Percentiles rank a stretch among this genome's conserved stretches.
These are phyloP conservation scores for Linum trigynum DNA, from an alignment of 345 rosid species.

Conservation along the genomic window DNA sequence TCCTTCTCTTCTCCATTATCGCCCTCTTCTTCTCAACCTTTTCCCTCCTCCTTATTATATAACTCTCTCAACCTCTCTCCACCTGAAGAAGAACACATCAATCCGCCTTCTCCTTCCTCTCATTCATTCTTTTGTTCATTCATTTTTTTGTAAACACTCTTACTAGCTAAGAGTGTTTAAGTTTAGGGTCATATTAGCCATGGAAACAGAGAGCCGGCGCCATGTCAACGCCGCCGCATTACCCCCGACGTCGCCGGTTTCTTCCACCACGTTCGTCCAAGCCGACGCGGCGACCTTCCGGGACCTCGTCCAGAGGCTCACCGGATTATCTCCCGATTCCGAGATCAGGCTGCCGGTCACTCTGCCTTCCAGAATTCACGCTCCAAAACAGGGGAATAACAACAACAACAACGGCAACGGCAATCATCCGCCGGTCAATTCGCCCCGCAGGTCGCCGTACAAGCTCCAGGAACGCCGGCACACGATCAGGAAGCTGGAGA, in stretches of 20 bases:
- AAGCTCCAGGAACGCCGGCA: slow-evolving; percentile 48
- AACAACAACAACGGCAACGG: slow-evolving; percentile 13
- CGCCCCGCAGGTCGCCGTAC: slow-evolving; percentile 34
- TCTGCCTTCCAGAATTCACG: slow-evolving; percentile 13
- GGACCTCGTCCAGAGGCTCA: slow-evolving; percentile 40
- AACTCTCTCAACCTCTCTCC: too few species aligned
- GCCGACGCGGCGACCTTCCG: slow-evolving; percentile 37
- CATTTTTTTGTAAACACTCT: too few species aligned
- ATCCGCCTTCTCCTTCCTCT: not conserved
- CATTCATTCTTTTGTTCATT: not conserved
- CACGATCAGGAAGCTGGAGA: slow-evolving; percentile 31
- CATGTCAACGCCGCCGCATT: not conserved
- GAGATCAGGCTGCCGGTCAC: slow-evolving; percentile 15
- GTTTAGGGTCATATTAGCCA: not conserved
- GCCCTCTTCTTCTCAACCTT: too few species aligned
- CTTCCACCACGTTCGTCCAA: slow-evolving; percentile 36
- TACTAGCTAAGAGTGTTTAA: too few species aligned
- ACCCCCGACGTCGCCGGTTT: slow-evolving; percentile 17
- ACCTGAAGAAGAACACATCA: too few species aligned
- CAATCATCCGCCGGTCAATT: not conserved
- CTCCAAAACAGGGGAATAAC: slow-evolving; percentile 13
- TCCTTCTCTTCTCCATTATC: too few species aligned
- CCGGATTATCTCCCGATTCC: slow-evolving; percentile 26
- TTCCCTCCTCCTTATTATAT: too few species aligned
- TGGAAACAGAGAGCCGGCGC: slow-evolving; percentile 17